Evolutionary conservation across 2,329 filamentous ascomycete genomes (phyloP), one percentile per base, ranked within the genome.

Genomic region (Microcyclospora pomicola): DNA sequence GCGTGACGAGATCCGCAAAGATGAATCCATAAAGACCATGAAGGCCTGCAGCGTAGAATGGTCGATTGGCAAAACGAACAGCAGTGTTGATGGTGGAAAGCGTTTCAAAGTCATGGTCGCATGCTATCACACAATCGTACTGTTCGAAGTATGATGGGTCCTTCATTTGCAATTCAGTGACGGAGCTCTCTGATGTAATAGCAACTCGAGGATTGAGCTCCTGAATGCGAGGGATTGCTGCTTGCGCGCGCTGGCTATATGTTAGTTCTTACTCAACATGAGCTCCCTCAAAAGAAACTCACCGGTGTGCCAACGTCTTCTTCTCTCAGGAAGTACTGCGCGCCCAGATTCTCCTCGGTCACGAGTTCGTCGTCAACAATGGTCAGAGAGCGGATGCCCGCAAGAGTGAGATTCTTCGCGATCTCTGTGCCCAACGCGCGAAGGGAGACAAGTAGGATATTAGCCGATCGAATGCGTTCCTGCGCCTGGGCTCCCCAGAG

Each of bases 401-500:
- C 87, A 2, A 98, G 75, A 13, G 95, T 88, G 15, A 98, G 77
- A 57, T 96, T 98, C 68, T 98, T 98, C 45, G 91, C 87, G 38
- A 96, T 81, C 63, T 98, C 91, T 57, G 88, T 92, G 41, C 82
- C 86, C 12, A 98, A 73, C 1, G 82, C 86, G 55, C 82, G 83
- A 59, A 94, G 77, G 24, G 79, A 86, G 49, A 98, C 80, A 45
- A 98, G 75, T 33, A 96, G 77, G 49, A 98, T 81, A 54, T 86
- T 86, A 42, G 91, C 85, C 42, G 74, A 82, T 50, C 88, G 84
- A 41, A 98, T 86, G n/a, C 46, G 49, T 58, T 93, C 82, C 60
- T 98, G 91, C 6, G 91, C 91, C 53, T 91, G 79, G 55, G 96
- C 83, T 32, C 91, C 91, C 91, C 91, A 98, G 24, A 98, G 77